Percentiles rank a stretch among this genome's conserved stretches.
These are phyloP conservation scores for Alternaria burnsii DNA, from an alignment of 2,329 filamentous ascomycete species.

Conservation along the genomic window DNA sequence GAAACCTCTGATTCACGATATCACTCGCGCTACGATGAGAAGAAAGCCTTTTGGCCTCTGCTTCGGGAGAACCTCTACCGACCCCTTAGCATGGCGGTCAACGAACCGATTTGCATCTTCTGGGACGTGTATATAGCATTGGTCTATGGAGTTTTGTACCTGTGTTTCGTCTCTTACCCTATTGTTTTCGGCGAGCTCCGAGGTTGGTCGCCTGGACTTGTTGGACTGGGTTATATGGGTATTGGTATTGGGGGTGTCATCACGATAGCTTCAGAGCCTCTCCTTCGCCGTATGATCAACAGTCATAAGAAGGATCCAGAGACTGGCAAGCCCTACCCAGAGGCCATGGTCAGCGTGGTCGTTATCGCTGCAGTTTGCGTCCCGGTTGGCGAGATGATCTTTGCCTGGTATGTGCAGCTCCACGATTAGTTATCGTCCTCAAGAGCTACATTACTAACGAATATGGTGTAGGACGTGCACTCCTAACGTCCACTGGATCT, in stretches of 20 bases:
- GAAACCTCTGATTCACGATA: constrained; percentile 79
- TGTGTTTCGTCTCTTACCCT: constrained; percentile 91
- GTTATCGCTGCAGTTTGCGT: constrained; percentile 78
- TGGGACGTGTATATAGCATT: constrained; percentile 77
- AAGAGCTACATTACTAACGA: not conserved
- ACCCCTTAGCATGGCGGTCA: constrained; percentile 78
- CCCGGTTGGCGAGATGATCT: constrained; percentile 82
- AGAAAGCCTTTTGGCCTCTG: constrained; percentile 68
- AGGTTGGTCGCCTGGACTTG: constrained; percentile 77
- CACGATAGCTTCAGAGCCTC: constrained; percentile 66
- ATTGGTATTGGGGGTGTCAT: constrained; percentile 66
- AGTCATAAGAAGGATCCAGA: constrained; percentile 75
- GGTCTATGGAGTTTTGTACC: constrained; percentile 85
- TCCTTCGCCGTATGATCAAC: constrained; percentile 81
- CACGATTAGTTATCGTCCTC: not conserved
- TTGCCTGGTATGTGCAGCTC: constrained; percentile 68
- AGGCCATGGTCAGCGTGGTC: constrained; percentile 82
- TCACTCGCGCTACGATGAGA: constrained; percentile 82
- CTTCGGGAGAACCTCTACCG: constrained; percentile 79
- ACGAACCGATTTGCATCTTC: constrained; percentile 86
- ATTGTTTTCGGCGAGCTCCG: constrained; percentile 79
- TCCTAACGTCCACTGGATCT: constrained; percentile 84
- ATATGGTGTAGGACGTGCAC: constrained; percentile 57
- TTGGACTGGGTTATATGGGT: constrained; percentile 81
- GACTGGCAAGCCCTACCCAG: constrained; percentile 77